phyloP scores from a whole-genome alignment of 1,284 basidiomycete genomes.

The Ceratobasidium sp. region DNA sequence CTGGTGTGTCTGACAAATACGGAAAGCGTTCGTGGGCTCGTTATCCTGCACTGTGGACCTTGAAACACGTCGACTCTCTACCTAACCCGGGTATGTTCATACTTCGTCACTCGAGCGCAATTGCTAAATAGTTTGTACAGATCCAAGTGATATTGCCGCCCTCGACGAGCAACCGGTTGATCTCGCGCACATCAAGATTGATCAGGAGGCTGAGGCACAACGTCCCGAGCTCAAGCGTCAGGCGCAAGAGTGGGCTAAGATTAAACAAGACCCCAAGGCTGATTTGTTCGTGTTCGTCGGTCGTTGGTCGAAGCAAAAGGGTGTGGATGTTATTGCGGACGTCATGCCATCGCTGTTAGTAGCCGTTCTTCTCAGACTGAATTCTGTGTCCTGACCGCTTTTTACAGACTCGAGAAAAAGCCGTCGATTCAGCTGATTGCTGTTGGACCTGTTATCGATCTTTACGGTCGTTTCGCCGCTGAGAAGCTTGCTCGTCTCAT shows the following conservation, averaged over 20 bases:
- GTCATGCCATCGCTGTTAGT: conserved; percentile 87
- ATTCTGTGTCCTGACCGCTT: conserved; percentile 47
- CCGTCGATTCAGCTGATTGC: conserved; percentile 87
- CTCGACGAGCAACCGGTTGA: conserved; percentile 82
- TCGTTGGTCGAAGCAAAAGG: conserved; percentile 97
- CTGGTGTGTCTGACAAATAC: conserved; percentile 95
- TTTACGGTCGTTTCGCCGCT: conserved; percentile 93
- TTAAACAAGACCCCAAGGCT: conserved; percentile 88
- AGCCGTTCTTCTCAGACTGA: conserved; percentile 23
- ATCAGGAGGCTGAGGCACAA: conserved; percentile 84
- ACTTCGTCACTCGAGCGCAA: neutral
- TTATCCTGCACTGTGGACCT: conserved; percentile 93
- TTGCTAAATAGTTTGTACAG: conserved; percentile 37
- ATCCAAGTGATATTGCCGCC: conserved; percentile 92
- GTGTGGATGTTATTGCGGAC: conserved; percentile 93
- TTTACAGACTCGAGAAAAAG: conserved; percentile 80
- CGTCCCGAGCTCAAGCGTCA: conserved; percentile 90
- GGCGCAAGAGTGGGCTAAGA: conserved; percentile 92
- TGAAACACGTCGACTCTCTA: conserved; percentile 93
- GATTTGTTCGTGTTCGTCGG: conserved; percentile 95
- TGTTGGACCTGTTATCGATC: conserved; percentile 92
- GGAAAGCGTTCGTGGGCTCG: conserved; percentile 95
- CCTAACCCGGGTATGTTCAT: conserved; percentile 77
- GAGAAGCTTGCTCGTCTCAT: conserved; percentile 91
- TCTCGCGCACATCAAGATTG: conserved; percentile 80